Evolutionary conservation across 164 flowering plant genomes (phyloP).

Genomic region (Berberis vulgaris): DNA sequence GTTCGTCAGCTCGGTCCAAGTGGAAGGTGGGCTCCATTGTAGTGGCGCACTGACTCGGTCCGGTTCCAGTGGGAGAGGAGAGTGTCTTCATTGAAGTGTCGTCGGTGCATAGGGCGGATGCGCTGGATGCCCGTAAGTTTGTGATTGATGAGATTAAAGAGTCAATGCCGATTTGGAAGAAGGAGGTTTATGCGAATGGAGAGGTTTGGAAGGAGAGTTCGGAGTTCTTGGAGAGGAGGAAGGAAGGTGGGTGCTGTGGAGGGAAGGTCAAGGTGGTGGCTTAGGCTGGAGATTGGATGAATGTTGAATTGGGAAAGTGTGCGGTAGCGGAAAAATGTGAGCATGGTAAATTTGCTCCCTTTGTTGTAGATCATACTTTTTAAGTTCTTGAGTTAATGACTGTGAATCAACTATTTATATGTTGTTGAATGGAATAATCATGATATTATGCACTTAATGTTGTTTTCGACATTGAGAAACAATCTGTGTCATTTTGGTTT

Average conservation of each 20-base stretch:
- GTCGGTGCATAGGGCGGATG: conserved; percentile 72
- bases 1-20: conserved; percentile 50
- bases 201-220: conserved; percentile 95
- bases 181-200: conserved; percentile 83
- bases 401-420: no score
- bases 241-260: not conserved
- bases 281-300: not conserved
- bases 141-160: conserved; percentile 91
- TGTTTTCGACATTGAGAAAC: no score
- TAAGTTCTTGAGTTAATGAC: no score
- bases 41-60: conserved; percentile 70
- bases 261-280: not conserved
- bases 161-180: conserved; percentile 94
- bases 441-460: no score
- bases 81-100: conserved; percentile 85
- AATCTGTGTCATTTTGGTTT: no score
- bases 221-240: conserved; percentile 62
- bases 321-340: no score
- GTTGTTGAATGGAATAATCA: no score
- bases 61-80: conserved; percentile 75
- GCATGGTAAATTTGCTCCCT: no score
- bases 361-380: no score
- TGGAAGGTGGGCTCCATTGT: conserved; percentile 66
- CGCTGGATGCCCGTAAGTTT: conserved; percentile 74
- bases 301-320: no score